Percentiles rank a stretch among this genome's conserved stretches.
These are phyloP conservation scores for Coniferiporia weirii DNA, from an alignment of 1,284 basidiomycete genomes.

Conservation along the genomic window DNA sequence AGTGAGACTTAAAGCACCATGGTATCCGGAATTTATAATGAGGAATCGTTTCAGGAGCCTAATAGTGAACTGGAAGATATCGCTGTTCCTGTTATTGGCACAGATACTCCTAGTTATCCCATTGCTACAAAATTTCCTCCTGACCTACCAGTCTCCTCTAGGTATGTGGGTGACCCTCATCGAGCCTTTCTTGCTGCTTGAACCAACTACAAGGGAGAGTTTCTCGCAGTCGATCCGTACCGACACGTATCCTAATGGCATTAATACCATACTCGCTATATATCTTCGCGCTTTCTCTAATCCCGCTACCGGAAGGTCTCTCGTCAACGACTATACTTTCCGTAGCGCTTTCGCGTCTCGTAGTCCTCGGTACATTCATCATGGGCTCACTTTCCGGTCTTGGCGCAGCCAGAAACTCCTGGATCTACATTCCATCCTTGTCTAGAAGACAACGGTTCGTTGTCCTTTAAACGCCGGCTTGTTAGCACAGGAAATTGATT, in stretches of 20 bases:
- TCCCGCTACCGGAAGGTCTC: constrained; percentile 57
- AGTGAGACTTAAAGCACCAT: constrained; percentile 34
- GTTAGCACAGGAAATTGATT: not conserved
- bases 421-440: constrained; percentile 37
- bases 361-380: constrained; percentile 68
- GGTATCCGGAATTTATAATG: not conserved
- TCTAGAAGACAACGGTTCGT: constrained; percentile 24
- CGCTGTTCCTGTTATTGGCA: constrained; percentile 49
- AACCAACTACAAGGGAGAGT: constrained; percentile 22
- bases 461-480: not conserved
- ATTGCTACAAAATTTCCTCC: constrained; percentile 51
- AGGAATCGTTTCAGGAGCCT: constrained; percentile 39
- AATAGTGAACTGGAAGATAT: constrained; percentile 57
- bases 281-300: constrained; percentile 53
- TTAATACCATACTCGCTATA: constrained; percentile 50
- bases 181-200: not conserved
- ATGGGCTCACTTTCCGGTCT: constrained; percentile 71
- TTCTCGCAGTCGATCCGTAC: constrained; percentile 27
- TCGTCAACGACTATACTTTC: constrained; percentile 30
- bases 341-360: constrained; percentile 52
- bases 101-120: constrained; percentile 60
- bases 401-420: constrained; percentile 63
- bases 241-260: constrained; percentile 37
- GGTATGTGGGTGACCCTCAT: constrained; percentile 1
- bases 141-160: constrained; percentile 33